These are phyloP conservation scores for Penicillium aurantiogriseum DNA, from an alignment of 2,329 filamentous ascomycete genomes.

Conservation along the genomic window DNA sequence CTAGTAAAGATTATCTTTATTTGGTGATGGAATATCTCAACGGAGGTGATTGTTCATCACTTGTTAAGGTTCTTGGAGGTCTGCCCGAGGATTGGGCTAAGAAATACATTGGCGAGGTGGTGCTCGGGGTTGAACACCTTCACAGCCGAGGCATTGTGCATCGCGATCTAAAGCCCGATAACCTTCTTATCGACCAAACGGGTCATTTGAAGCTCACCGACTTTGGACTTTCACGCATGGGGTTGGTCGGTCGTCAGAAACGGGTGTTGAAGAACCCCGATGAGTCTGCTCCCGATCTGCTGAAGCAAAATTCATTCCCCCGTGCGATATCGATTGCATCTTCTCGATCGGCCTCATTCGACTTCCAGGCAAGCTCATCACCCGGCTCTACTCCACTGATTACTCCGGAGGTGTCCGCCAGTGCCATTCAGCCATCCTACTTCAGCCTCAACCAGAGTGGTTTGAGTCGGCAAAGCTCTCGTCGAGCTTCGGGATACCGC, in stretches of 20 bases:
- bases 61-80: slow-evolving; percentile 90
- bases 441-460: slow-evolving; percentile 66
- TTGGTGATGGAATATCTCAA: slow-evolving; percentile 99
- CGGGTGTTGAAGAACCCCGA: slow-evolving; percentile 74
- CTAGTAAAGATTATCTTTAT: slow-evolving; percentile 98
- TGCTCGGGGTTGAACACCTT: slow-evolving; percentile 93
- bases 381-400: slow-evolving; percentile 83
- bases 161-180: slow-evolving; percentile 94
- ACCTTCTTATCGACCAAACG: slow-evolving; percentile 93
- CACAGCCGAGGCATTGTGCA: slow-evolving; percentile 95
- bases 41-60: slow-evolving; percentile 90
- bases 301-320: slow-evolving; percentile 89
- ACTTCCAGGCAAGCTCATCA: slow-evolving; percentile 76
- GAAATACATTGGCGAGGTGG: slow-evolving; percentile 94
- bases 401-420: slow-evolving; percentile 68
- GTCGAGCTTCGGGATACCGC: slow-evolving; percentile 73
- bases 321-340: slow-evolving; percentile 81
- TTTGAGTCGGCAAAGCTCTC: slow-evolving; percentile 59
- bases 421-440: slow-evolving; percentile 83
- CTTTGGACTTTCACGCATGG: slow-evolving; percentile 96
- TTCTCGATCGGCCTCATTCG: slow-evolving; percentile 89
- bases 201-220: slow-evolving; percentile 96
- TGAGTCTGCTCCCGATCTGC: slow-evolving; percentile 85
- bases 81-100: slow-evolving; percentile 97
- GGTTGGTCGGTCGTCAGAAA: slow-evolving; percentile 93